Evolutionary conservation across 1,284 basidiomycete species (phyloP), one percentile per base, ranked within the genome.

Genomic region (Papiliotrema terrestris): DNA sequence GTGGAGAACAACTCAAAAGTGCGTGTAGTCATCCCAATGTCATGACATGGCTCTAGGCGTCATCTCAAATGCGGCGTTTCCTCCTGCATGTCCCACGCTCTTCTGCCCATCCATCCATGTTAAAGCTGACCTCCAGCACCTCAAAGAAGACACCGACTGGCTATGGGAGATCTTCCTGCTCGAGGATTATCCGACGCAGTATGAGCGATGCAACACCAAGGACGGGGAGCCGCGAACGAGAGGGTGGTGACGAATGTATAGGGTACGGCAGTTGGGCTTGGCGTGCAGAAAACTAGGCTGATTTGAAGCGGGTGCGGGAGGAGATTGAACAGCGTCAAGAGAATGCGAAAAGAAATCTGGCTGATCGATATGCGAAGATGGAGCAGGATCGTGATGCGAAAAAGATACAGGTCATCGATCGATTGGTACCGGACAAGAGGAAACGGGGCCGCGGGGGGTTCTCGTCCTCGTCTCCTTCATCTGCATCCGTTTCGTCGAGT

Each of bases 91-190:
- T n/a, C n/a, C n/a, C n/a, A n/a, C n/a, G n/a, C n/a, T n/a, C n/a
- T n/a, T n/a, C n/a, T n/a, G n/a, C n/a, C n/a, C n/a, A n/a, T n/a
- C n/a, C n/a, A n/a, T n/a, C n/a, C n/a, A n/a, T n/a, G n/a, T n/a
- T n/a, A n/a, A n/a, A n/a, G 46, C 19, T 23, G n/a, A 15, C 4
- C 25, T 44, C 41, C 49, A 75, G 73, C 67, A 71, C 39, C 61
- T 75, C 49, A 59, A 63, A 45, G 63, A 70, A 19, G 71, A 75
- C 44, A 72, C 72, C 2, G 73, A 75, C 46, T 73, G 72, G 73
- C 52, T 75, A 25, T 75, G 68, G 66, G 73, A 75, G 56, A 49
- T 52, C 2, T 71, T 66, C 47, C 29, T 73, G 17, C 46, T 75
- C 2, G 49, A 61, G 29, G 69, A 72, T 39, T 67, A 60, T 45